Evolutionary conservation across 2,329 filamentous ascomycete species (phyloP), one percentile per base, ranked within the genome.

Genomic region (Colletotrichum sp.): DNA sequence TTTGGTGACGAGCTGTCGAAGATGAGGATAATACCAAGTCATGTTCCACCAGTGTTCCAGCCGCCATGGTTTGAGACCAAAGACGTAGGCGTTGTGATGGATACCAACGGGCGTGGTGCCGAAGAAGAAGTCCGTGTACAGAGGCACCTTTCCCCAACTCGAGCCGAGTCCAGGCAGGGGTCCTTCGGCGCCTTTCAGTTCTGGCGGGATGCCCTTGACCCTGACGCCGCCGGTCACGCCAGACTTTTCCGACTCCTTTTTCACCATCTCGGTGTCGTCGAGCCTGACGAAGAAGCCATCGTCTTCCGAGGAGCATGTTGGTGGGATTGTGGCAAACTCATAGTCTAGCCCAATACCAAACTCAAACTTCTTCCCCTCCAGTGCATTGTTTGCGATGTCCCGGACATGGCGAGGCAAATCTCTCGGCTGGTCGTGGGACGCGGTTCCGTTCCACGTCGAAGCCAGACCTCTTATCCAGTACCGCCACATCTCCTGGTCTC

Each of bases 311-410:
- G 84, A 85, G 77, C 83, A 84, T 5, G 83, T 85, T 3, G 83
- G 82, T 9, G 82, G 83, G 13, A 84, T 83, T 2, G 85, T 86
- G 62, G 80, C 81, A 68, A 84, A 85, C 78, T 81, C 83, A 81
- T 85, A 85, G 71, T 86, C 85, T 6, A 86, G 76, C 1, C 85
- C 85, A 26, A 86, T 86, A 8, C 84, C 84, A 24, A 85, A 86
- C 60, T 86, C 85, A 62, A 86, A 85, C 34, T 16, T 60, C 32
- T 72, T 59, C 2, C 83, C 84, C 2, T 72, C 44, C 13, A 84
- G 64, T 6, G 83, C 81, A 0, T 79, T 80, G 15, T 80, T 70
- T 13, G 82, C 84, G 7, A 86, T 78, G 15, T 8, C 59, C 6
- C 79, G 71, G 1, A 84, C 72, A 8, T 81, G 76, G 1, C 52